These are phyloP conservation scores for Pinus tabuliformis DNA, from an alignment of 75 land plant genomes.

Conservation along the genomic window DNA sequence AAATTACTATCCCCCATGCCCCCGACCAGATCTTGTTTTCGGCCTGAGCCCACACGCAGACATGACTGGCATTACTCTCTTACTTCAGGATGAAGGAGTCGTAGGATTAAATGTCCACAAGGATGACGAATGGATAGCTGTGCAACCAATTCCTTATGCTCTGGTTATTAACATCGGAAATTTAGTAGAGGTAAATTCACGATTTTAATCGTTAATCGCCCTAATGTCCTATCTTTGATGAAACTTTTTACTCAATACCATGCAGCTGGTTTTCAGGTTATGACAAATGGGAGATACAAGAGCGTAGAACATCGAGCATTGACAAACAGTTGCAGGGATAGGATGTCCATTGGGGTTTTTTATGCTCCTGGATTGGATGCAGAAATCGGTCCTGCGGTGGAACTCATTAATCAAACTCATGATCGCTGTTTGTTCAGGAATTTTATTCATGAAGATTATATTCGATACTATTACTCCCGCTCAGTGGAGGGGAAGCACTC, in stretches of 20 bases:
- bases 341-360: neutral
- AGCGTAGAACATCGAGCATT: constrained; percentile 5
- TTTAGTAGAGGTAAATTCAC: constrained; percentile 15
- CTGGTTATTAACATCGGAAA: constrained; percentile 27
- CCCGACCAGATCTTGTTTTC: constrained; percentile 36
- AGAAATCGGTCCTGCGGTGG: neutral
- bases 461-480: neutral
- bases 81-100: constrained; percentile 34
- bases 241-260: too few species aligned
- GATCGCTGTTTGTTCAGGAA: neutral
- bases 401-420: neutral
- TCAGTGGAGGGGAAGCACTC: neutral
- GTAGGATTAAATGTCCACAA: constrained; percentile 39
- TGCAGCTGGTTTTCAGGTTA: neutral
- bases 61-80: constrained; percentile 19
- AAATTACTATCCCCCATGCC: constrained; percentile 41
- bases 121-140: constrained; percentile 27
- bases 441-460: neutral
- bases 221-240: too few species aligned
- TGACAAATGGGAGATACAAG: constrained; percentile 8
- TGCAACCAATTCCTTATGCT: constrained; percentile 19
- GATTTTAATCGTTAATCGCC: neutral
- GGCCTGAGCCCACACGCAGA: constrained; percentile 44
- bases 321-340: neutral
- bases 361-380: neutral